These are phyloP conservation scores for Lindgomyces ingoldianus DNA, from an alignment of 495 filamentous ascomycete genomes.

Conservation along the genomic window DNA sequence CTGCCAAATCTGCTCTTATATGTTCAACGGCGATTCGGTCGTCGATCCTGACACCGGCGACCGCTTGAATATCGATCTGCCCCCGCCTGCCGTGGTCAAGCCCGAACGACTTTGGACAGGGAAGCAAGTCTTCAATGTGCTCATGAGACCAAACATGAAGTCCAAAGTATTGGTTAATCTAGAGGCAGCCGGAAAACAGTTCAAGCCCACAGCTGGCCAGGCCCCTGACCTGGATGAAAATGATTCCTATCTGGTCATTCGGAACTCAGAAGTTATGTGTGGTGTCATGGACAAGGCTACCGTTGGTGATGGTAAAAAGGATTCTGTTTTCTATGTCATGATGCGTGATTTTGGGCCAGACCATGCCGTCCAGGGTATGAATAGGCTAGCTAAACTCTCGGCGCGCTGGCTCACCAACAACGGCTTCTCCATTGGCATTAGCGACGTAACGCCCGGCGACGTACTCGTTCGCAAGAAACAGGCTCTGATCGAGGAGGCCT, in stretches of 20 bases:
- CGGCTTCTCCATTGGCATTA: slow-evolving; percentile 95
- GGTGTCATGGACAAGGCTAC: slow-evolving; percentile 97
- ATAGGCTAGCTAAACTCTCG: slow-evolving; percentile 84
- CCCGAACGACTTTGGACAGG: slow-evolving; percentile 93
- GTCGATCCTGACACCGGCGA: slow-evolving; percentile 42
- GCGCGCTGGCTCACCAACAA: slow-evolving; percentile 84
- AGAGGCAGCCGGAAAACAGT: slow-evolving; percentile 88
- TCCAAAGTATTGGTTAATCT: slow-evolving; percentile 84
- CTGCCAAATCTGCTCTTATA: slow-evolving; percentile 85
- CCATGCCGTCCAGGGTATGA: slow-evolving; percentile 88
- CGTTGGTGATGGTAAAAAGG: slow-evolving; percentile 94
- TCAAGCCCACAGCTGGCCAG: slow-evolving; percentile 56
- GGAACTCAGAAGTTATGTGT: slow-evolving; percentile 98
- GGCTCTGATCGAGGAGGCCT: slow-evolving; percentile 73
- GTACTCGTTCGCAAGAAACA: slow-evolving; percentile 70
- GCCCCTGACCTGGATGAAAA: slow-evolving; percentile 76
- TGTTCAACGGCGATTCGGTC: slow-evolving; percentile 72
- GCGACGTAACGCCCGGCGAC: slow-evolving; percentile 81
- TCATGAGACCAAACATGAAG: slow-evolving; percentile 86
- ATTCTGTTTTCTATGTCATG: slow-evolving; percentile 95
- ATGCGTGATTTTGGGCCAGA: slow-evolving; percentile 91
- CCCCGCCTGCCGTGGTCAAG: slow-evolving; percentile 80
- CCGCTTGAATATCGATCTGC: slow-evolving; percentile 72
- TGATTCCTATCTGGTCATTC: slow-evolving; percentile 85
- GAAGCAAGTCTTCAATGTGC: slow-evolving; percentile 93